phyloP scores from a whole-genome alignment of 2,329 filamentous ascomycete genomes.

The Aspergillus novofumigatus region DNA sequence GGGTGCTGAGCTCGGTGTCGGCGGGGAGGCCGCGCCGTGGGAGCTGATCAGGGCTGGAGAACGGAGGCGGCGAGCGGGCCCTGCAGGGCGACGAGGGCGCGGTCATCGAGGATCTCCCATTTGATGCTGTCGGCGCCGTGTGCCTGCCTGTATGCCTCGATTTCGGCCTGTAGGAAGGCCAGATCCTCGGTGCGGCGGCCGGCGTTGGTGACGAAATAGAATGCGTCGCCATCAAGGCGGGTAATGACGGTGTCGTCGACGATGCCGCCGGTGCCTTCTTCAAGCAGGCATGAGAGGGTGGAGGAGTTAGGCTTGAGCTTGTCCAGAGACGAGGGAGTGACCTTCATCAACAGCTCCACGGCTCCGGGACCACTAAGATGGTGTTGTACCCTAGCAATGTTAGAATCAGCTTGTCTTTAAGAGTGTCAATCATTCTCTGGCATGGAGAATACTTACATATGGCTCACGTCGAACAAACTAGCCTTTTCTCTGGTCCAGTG shows the following conservation, averaged over 20 bases:
- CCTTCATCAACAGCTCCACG: slow-evolving; percentile 71
- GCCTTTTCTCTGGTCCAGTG: slow-evolving; percentile 82
- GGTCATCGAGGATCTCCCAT: slow-evolving; percentile 67
- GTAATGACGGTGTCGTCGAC: slow-evolving; percentile 93
- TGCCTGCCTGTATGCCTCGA: slow-evolving; percentile 56
- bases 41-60: slow-evolving; percentile 60
- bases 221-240: slow-evolving; percentile 66
- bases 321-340: slow-evolving; percentile 73
- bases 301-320: slow-evolving; percentile 64
- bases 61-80: slow-evolving; percentile 72
- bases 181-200: slow-evolving; percentile 87
- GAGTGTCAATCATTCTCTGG: background rate
- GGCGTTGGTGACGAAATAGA: slow-evolving; percentile 95
- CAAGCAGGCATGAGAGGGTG: slow-evolving; percentile 79
- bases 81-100: slow-evolving; percentile 83
- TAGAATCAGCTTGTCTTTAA: background rate
- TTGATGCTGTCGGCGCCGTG: slow-evolving; percentile 53
- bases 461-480: slow-evolving; percentile 91
- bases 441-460: slow-evolving; percentile 66
- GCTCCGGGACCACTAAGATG: slow-evolving; percentile 77
- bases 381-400: slow-evolving; percentile 63
- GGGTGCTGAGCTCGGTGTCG: slow-evolving; percentile 55
- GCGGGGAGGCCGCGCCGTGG: slow-evolving; percentile 35
- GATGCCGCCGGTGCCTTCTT: slow-evolving; percentile 78
- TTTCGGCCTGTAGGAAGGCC: slow-evolving; percentile 67